phyloP scores from a whole-genome alignment of 2,329 filamentous ascomycete genomes.

The Pestalotiopsis sp. region DNA sequence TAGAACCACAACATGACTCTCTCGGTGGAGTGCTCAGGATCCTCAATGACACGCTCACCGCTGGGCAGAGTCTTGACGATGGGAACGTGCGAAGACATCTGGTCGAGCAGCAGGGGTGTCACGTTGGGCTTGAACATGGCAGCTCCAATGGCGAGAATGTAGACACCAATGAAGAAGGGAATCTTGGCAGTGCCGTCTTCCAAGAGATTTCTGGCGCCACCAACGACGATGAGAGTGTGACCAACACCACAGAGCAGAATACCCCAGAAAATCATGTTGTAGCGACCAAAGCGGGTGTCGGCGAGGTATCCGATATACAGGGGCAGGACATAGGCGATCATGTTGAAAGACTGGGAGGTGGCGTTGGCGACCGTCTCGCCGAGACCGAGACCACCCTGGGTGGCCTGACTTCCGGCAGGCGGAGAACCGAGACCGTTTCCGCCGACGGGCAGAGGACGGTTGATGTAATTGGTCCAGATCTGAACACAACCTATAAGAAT shows the following conservation, averaged over 20 bases:
- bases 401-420: slow-evolving; percentile 40
- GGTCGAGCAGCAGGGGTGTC: slow-evolving; percentile 69
- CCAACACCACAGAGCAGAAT: slow-evolving; percentile 69
- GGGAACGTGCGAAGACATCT: slow-evolving; percentile 59
- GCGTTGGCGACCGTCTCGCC: slow-evolving; percentile 55
- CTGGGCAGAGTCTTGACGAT: slow-evolving; percentile 52
- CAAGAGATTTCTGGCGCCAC: slow-evolving; percentile 50
- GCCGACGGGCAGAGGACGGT: slow-evolving; percentile 59
- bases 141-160: slow-evolving; percentile 61
- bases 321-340: slow-evolving; percentile 61
- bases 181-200: slow-evolving; percentile 49
- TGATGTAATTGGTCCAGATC: slow-evolving; percentile 58
- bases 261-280: slow-evolving; percentile 71
- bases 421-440: slow-evolving; percentile 50
- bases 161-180: slow-evolving; percentile 50
- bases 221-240: slow-evolving; percentile 67
- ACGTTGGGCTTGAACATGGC: slow-evolving; percentile 74
- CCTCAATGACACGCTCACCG: slow-evolving; percentile 70
- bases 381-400: slow-evolving; percentile 61
- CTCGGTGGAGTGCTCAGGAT: slow-evolving; percentile 66
- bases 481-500: slow-evolving; percentile 8
- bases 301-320: slow-evolving; percentile 61
- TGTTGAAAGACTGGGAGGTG: slow-evolving; percentile 55
- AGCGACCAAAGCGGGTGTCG: slow-evolving; percentile 72
- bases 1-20: slow-evolving; percentile 71